Evolutionary conservation across 352 stramenopile species (phyloP).

Genomic region (Globisporangium canariense): DNA sequence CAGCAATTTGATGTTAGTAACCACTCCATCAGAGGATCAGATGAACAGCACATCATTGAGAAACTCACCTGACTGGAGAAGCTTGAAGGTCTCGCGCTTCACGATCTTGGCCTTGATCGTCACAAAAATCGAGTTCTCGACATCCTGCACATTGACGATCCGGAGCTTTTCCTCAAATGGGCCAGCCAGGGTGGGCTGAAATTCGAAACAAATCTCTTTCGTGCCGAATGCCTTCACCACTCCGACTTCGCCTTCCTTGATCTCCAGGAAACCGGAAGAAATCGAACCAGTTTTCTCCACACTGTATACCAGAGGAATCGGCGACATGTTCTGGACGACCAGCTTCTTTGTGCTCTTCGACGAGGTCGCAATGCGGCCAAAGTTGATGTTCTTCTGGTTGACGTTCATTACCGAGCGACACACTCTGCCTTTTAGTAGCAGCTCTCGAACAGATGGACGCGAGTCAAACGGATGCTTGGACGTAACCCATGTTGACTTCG

Average conservation of each 20-base stretch:
- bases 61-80: constrained; percentile 77
- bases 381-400: constrained; percentile 93
- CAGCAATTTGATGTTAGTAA: background rate
- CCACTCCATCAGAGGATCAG: background rate
- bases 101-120: constrained; percentile 90
- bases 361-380: constrained; percentile 81
- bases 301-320: constrained; percentile 80
- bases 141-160: constrained; percentile 88
- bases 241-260: constrained; percentile 84
- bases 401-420: constrained; percentile 87
- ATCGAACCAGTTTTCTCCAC: constrained; percentile 90
- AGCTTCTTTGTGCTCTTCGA: constrained; percentile 86
- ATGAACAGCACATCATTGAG: background rate
- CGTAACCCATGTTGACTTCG: constrained; percentile 54
- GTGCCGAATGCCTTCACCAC: constrained; percentile 87
- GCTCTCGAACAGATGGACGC: constrained; percentile 68
- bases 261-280: constrained; percentile 86
- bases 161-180: constrained; percentile 89
- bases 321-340: constrained; percentile 85
- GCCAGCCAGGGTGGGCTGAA: constrained; percentile 79
- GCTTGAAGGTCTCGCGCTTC: constrained; percentile 88
- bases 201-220: constrained; percentile 89
- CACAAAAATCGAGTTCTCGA: constrained; percentile 81
- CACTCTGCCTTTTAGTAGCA: constrained; percentile 82
- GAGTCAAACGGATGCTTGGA: constrained; percentile 84